Base-by-base conservation (phyloP, 139 green algal genomes). In the Pseudopediastrum boryanum region DNA sequence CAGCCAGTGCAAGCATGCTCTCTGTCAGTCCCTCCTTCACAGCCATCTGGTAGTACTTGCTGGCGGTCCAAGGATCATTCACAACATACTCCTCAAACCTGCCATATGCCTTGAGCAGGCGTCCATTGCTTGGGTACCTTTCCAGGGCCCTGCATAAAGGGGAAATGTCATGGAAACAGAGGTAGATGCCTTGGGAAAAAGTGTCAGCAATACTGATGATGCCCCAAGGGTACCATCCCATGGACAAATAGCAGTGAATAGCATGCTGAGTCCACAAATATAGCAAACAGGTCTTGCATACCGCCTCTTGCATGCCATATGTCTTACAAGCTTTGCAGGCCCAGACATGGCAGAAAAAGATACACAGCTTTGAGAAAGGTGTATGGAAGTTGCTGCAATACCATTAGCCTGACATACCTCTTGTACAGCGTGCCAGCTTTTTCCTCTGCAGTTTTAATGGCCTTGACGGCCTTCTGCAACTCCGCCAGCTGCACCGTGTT, bases 81-180 rank as follows among this genome's bases (percentile, higher is more conserved):
- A 78, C 75, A 16, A 83, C 63, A 16, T 74, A 77, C 46, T 85
- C 83, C 36, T 84, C 56, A 36, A 88, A 88, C 5, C 62, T 59
- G 46, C 56, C 83, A 62, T 88, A 88, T 25, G 78, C 23, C 19
- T 71, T 75, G 38, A 88, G 61, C 25, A 88, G 66, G 1, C 58
- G 67, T 19, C 51, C 62, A 33, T 71, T 83, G 58, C 39, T 71
- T 7, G 79, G 79, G 69, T 88, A 84, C 43, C 73, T 43, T 44
- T 80, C 73, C 42, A 80, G 29, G 12, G 50, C 59, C 21, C 73
- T 80, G 59, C 29, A 35, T 19, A 19, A 51, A 2, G 27, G 64
- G 65, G 31, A 1, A n/a, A 39, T n/a, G n/a, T n/a, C n/a, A n/a
- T n/a, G n/a, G n/a, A n/a, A n/a, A n/a, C n/a, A n/a, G n/a, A n/a